Evolutionary conservation across 78 protist species (phyloP).

Genomic region (Dictyostelium firmibasis): DNA sequence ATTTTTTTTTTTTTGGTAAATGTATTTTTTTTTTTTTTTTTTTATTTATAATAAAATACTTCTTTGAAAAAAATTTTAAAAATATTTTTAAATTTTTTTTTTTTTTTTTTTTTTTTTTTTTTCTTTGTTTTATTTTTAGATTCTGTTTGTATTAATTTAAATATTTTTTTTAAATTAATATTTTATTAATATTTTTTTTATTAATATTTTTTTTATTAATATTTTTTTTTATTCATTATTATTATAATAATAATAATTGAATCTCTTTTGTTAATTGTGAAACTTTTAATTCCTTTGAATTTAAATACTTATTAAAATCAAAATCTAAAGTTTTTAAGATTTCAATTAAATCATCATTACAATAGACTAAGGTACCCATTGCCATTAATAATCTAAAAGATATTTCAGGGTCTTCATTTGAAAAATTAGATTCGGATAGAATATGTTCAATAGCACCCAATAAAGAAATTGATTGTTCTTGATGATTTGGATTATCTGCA

Average conservation of each 20-base stretch:
- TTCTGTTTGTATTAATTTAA: too few species aligned
- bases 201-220: neutral
- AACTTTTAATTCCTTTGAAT: neutral
- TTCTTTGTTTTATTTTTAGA: too few species aligned
- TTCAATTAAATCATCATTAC: slow-evolving; percentile 27
- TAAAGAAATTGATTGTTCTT: slow-evolving; percentile 21
- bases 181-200: too few species aligned
- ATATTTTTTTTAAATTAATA: too few species aligned
- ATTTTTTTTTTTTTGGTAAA: too few species aligned
- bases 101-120: too few species aligned
- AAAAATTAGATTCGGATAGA: neutral
- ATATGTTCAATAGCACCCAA: slow-evolving; percentile 11
- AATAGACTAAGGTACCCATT: slow-evolving; percentile 7
- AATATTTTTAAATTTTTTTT: too few species aligned
- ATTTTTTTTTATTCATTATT: neutral
- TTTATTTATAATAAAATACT: too few species aligned
- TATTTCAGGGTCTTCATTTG: slow-evolving; percentile 27
- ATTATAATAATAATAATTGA: neutral
- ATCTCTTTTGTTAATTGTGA: slow-evolving; percentile 25
- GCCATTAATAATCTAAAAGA: slow-evolving; percentile 40
- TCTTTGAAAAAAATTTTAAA: too few species aligned
- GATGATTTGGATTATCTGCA: neutral
- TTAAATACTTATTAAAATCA: neutral
- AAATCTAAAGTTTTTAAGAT: slow-evolving; percentile 19
- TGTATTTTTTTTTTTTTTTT: too few species aligned